Conservation (phyloP, 345 rosid genomes). For the Populus alba region DNA sequence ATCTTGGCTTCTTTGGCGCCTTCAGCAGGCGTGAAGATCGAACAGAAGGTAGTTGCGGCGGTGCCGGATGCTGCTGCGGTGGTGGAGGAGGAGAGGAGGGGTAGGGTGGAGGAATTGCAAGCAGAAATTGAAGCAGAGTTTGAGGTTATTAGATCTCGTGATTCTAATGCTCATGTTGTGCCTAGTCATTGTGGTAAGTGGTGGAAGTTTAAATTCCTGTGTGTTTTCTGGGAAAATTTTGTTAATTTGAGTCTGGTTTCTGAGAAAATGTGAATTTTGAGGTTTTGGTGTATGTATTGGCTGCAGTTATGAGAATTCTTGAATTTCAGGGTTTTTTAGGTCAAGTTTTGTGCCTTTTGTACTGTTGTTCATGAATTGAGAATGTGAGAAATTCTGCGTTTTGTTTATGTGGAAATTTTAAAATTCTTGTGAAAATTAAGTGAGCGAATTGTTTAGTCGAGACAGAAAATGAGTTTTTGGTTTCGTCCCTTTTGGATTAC, state of each 20-base stretch:
- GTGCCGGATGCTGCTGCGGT: conserved; percentile 14
- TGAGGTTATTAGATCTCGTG: conserved; percentile 81
- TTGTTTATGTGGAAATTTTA: neutral
- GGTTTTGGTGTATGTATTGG: neutral
- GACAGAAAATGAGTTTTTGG: neutral
- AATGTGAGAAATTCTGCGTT: neutral
- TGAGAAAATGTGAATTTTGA: neutral
- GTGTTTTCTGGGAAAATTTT: neutral
- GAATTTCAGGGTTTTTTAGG: neutral
- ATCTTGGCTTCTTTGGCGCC: conserved; percentile 23
- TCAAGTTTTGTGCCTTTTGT: neutral
- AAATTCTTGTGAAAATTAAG: neutral
- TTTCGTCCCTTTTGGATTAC: conserved; percentile 11
- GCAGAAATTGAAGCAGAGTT: conserved; percentile 72
- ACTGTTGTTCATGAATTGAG: neutral
- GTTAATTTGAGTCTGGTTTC: neutral
- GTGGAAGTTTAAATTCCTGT: neutral
- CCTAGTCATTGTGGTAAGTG: conserved; percentile 89
- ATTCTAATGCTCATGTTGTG: conserved; percentile 64
- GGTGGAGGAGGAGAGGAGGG: conserved; percentile 43
- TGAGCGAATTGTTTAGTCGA: neutral
- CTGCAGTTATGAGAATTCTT: neutral
- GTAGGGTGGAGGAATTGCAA: conserved; percentile 76
- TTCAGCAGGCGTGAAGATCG: conserved; percentile 30
- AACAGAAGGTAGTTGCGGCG: conserved; percentile 20